Base-by-base conservation (phyloP, 371 early-diverging fungal genomes). In the Mucor mucedo region DNA sequence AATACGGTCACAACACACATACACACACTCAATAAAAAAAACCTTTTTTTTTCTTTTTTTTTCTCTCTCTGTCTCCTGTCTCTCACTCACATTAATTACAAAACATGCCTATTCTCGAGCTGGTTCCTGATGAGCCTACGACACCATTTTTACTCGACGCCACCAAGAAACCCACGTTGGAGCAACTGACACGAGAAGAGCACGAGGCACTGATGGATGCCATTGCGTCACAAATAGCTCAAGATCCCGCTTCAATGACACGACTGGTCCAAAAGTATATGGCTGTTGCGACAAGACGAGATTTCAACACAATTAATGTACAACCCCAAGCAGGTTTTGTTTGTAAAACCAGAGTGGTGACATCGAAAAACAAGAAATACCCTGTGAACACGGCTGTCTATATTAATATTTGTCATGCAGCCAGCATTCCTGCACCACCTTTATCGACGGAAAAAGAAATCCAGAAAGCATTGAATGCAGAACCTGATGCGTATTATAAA, bases 381-480 rank as follows among this genome's bases (percentile, higher is more conserved):
- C 39, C 66, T 66, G 33, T 52, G 0, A 70, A 69, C 1, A 73
- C 68, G 5, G 21, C 41, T 9, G 80, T 91, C 2, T 93, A 90
- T 69, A 84, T 93, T 69, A 94, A 93, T 64, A 58, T 93, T 8
- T 89, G 90, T 56, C 81, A 88, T 62, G 78, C 85, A 1, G 71
- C 77, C 7, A 66, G 80, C 39, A 75, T 92, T 33, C 90, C 94
- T 1, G 77, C 79, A 33, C 94, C 93, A 28, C 91, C 93, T 4
- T 49, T 76, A 5, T 77, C 82, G 0, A 65, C 75, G 8, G 89
- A 90, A 67, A 70, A 72, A 11, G 92, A 93, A 55, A 87, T 93
- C 38, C 72, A 78, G 52, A 75, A 71, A 45, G 90, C 91, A 1
- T 70, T 92, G 47, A 76, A 78, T 50, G 90, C 83, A 4, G 86